These are phyloP conservation scores for Trichoderma koningii DNA, from an alignment of 2,329 filamentous ascomycete species.

Conservation along the genomic window DNA sequence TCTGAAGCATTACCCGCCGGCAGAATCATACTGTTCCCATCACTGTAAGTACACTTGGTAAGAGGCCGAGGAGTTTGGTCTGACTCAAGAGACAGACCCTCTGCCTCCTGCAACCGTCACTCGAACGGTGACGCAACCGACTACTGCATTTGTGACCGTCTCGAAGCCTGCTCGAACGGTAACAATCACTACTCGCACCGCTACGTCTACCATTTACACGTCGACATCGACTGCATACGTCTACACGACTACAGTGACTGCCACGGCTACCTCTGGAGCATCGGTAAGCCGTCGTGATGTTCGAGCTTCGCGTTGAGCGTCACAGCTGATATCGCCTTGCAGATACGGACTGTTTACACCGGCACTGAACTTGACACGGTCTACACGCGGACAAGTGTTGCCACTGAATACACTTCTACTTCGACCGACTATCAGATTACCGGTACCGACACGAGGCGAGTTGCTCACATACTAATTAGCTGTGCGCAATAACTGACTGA, in stretches of 20 bases:
- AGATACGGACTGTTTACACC: slow-evolving; percentile 2
- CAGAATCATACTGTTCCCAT: slow-evolving; percentile 11
- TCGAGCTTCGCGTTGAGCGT: neutral
- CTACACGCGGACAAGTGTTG: slow-evolving; percentile 4
- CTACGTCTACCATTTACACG: slow-evolving; percentile 1
- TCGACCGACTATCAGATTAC: slow-evolving; percentile 11
- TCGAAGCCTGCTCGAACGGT: neutral
- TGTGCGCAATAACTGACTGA: neutral
- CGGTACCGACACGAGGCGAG: slow-evolving; percentile 13
- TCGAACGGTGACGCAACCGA: slow-evolving; percentile 4
- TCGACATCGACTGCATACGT: slow-evolving; percentile 9
- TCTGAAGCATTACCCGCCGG: slow-evolving; percentile 14
- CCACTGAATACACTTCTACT: slow-evolving; percentile 13
- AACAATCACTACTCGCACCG: neutral
- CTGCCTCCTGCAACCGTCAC: slow-evolving; percentile 6
- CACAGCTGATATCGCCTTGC: neutral
- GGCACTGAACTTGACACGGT: neutral
- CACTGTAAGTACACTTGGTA: neutral
- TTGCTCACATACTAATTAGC: neutral
- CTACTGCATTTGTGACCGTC: slow-evolving; percentile 9
- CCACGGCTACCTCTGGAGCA: slow-evolving; percentile 8
- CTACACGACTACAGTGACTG: slow-evolving; percentile 9
- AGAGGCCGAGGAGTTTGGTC: neutral
- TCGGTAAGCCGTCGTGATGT: neutral
- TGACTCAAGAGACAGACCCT: slow-evolving; percentile 3